A percentile compares a stretch with the other conserved stretches of the same genome.
Evolutionary conservation across 202 grass and related monocot species (phyloP).

Genomic region (Saccharum hybrid): DNA sequence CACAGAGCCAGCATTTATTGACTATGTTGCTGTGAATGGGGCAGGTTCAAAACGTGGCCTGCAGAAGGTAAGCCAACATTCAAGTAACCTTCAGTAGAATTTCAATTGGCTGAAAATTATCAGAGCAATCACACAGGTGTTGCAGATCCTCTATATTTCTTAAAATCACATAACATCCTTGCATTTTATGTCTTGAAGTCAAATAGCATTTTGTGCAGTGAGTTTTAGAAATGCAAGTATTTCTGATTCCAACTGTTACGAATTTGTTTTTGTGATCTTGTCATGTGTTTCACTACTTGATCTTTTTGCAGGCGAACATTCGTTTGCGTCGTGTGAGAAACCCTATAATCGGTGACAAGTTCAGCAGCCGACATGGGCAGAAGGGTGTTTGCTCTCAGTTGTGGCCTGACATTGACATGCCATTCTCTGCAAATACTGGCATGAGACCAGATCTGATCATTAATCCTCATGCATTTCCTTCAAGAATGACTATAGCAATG

Average conservation of each 20-base stretch:
- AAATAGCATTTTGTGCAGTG: constrained; percentile 19
- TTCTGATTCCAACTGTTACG: neutral
- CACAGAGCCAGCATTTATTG: constrained; percentile 75
- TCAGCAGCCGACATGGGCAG: constrained; percentile 98
- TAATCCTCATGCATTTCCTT: constrained; percentile 98
- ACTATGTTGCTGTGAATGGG: constrained; percentile 85
- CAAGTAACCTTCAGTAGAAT: constrained; percentile 23
- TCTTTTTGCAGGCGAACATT: constrained; percentile 77
- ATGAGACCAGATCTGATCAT: constrained; percentile 97
- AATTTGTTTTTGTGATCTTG: constrained; percentile 33
- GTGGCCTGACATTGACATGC: constrained; percentile 99
- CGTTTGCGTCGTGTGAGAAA: constrained; percentile 80
- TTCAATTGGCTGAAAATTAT: constrained; percentile 1
- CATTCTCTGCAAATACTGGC: constrained; percentile 93
- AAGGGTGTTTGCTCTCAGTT: constrained; percentile 97
- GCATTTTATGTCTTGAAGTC: constrained; percentile 6
- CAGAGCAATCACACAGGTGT: constrained; percentile 23
- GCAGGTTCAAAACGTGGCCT: constrained; percentile 66
- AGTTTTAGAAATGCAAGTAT: constrained; percentile 14
- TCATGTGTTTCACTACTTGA: constrained; percentile 16
- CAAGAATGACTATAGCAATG: constrained; percentile 99
- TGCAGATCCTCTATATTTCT: constrained; percentile 8
- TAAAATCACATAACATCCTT: neutral
- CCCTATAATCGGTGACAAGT: constrained; percentile 97
- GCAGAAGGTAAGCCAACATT: constrained; percentile 61